Base-by-base conservation (phyloP, 1,284 basidiomycete genomes). In the Cystobasidium sp. region DNA sequence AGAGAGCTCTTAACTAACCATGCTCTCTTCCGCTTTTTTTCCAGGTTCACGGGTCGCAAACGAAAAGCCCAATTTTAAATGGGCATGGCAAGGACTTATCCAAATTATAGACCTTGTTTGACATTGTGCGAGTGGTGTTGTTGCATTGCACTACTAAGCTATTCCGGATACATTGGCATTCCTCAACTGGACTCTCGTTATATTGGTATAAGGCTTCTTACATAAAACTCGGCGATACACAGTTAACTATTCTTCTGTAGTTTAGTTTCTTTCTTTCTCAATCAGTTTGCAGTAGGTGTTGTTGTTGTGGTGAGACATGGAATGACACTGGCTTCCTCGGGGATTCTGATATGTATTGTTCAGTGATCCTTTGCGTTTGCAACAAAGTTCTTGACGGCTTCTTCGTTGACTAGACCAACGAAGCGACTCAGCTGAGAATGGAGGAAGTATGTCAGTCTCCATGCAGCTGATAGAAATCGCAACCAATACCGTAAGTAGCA, bases 1-100 rank as follows among this genome's bases (percentile, higher is more conserved):
- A 12, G 12, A 12, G 46, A 49, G n/a, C 31, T 12, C 44, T 49
- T 24, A 59, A 41, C 24, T 72, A 41, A 18, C 61, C 22, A 73
- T 49, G 12, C 46, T 49, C 46, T 49, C 37, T 6, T 16, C 20
- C 7, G 18, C 74, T 12, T 6, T 18, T 10, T 56, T 1, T 49
- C n/a, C 76, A 79, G 78, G 63, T 80, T 78, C 74, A 80, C 79
- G 12, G 79, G 78, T 18, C 69, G 79, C 22, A 78, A 76, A 18
- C 76, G 79, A 44, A 79, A 78, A 56, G 62, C 71, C 6, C 65
- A 76, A 1, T 80, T 80, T 75, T 80, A 59, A 52, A 4, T 49
- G 49, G 49, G 16, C n/a, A n/a, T n/a, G n/a, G n/a, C n/a, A n/a
- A n/a, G n/a, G n/a, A n/a, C n/a, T n/a, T n/a, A n/a, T n/a, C n/a